Conservation (phyloP, 371 early-diverging fungal genomes). For the Mortierella sp. region DNA sequence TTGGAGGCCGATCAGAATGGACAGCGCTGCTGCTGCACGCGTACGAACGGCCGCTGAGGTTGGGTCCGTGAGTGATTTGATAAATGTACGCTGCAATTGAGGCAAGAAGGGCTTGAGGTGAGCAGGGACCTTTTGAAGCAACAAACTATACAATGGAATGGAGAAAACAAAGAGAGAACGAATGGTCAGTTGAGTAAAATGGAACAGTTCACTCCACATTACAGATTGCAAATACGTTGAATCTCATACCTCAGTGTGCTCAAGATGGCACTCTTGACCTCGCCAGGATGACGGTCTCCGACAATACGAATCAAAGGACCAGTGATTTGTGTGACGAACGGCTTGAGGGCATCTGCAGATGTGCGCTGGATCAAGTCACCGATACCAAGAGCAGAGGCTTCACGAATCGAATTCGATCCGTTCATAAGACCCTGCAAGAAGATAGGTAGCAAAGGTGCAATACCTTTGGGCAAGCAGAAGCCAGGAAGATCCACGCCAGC, state of each 20-base stretch:
- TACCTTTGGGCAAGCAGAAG: constrained; percentile 92
- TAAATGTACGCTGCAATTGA: constrained; percentile 96
- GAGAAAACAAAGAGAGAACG: constrained; percentile 6
- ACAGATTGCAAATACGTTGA: not conserved
- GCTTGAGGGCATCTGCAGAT: constrained; percentile 79
- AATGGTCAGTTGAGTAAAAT: not conserved
- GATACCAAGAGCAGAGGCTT: constrained; percentile 86
- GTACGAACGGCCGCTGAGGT: constrained; percentile 75
- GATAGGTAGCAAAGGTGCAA: constrained; percentile 89
- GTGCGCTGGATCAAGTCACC: constrained; percentile 84
- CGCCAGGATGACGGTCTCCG: constrained; percentile 92
- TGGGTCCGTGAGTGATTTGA: constrained; percentile 88
- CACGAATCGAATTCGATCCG: constrained; percentile 85
- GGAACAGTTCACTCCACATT: too few relatives aligned
- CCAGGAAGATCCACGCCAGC: constrained; percentile 81
- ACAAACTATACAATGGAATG: constrained; percentile 53
- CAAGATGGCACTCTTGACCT: constrained; percentile 92
- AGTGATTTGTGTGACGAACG: constrained; percentile 94
- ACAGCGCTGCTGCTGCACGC: constrained; percentile 84
- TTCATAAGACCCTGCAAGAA: constrained; percentile 95
- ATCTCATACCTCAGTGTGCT: constrained; percentile 74
- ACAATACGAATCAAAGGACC: constrained; percentile 98
- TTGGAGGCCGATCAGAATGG: constrained; percentile 83
- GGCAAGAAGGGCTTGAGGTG: constrained; percentile 96
- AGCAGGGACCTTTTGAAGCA: constrained; percentile 85